These are phyloP conservation scores for Thielaviopsis punctulata DNA, from an alignment of 2,329 filamentous ascomycete genomes.

Conservation along the genomic window DNA sequence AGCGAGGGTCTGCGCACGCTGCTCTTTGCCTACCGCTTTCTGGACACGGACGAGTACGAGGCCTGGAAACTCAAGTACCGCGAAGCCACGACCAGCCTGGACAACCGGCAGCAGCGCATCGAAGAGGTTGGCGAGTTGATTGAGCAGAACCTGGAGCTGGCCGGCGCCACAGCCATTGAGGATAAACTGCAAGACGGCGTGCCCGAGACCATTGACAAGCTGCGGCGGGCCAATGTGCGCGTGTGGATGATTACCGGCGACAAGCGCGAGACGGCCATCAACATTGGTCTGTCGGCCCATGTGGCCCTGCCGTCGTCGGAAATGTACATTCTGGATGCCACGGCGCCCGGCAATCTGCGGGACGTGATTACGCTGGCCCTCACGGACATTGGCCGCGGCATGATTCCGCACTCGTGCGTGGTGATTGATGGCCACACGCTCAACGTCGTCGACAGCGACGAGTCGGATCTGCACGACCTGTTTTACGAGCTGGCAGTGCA, in stretches of 20 bases:
- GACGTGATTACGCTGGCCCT: too few relatives aligned
- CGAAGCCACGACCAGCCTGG: slow-evolving; percentile 83
- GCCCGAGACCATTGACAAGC: slow-evolving; percentile 90
- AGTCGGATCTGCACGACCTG: slow-evolving; percentile 81
- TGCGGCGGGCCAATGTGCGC: slow-evolving; percentile 95
- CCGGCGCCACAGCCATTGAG: slow-evolving; percentile 93
- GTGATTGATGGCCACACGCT: slow-evolving; percentile 70
- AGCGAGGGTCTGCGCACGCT: slow-evolving; percentile 76
- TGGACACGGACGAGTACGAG: slow-evolving; percentile 57
- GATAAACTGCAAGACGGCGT: slow-evolving; percentile 94
- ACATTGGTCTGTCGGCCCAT: slow-evolving; percentile 99
- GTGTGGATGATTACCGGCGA: slow-evolving; percentile 97
- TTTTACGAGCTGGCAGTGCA: slow-evolving; percentile 86
- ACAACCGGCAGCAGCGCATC: slow-evolving; percentile 85
- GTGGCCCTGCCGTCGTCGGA: slow-evolving; percentile 90
- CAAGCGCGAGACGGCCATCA: slow-evolving; percentile 96
- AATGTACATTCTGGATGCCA: slow-evolving; percentile 93
- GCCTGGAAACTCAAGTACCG: slow-evolving; percentile 63
- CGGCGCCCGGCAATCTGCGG: slow-evolving; percentile 73
- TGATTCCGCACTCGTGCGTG: slow-evolving; percentile 70
- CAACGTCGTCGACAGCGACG: slow-evolving; percentile 87
- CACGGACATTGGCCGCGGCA: too few relatives aligned
- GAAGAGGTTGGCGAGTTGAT: slow-evolving; percentile 96
- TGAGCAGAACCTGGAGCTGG: slow-evolving; percentile 75
- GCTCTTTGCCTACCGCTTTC: slow-evolving; percentile 62